phyloP scores from a whole-genome alignment of 805 yeast genomes.

The Ascoidea tarda region DNA sequence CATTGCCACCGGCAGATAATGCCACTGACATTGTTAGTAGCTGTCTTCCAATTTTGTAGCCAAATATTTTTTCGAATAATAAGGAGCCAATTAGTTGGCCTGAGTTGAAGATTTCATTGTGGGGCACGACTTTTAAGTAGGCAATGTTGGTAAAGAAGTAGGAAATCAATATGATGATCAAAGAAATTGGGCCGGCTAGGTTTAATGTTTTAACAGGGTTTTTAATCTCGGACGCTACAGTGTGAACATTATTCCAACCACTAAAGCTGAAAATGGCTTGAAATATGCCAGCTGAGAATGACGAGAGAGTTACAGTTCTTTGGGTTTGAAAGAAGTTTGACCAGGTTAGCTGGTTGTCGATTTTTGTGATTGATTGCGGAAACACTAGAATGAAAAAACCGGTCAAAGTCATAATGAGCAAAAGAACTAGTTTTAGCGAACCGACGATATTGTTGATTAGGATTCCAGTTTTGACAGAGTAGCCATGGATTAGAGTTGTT shows the following conservation, averaged over 20 bases:
- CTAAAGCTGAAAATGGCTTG: slow-evolving; percentile 45
- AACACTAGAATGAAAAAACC: slow-evolving; percentile 40
- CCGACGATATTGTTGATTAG: slow-evolving; percentile 51
- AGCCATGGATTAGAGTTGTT: slow-evolving; percentile 34
- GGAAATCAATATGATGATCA: slow-evolving; percentile 30
- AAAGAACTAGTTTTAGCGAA: slow-evolving; percentile 37
- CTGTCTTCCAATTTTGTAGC: slow-evolving; percentile 35
- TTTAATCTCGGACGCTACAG: slow-evolving; percentile 45
- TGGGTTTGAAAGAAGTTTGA: slow-evolving; percentile 19
- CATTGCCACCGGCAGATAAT: slow-evolving; percentile 47
- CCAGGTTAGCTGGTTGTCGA: slow-evolving; percentile 26
- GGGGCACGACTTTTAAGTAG: slow-evolving; percentile 38
- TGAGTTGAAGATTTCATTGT: slow-evolving; percentile 35
- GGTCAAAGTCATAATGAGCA: slow-evolving; percentile 38
- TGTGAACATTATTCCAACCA: slow-evolving; percentile 53
- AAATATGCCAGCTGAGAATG: slow-evolving; percentile 39
- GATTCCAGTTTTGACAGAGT: slow-evolving; percentile 47
- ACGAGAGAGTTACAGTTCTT: slow-evolving; percentile 24
- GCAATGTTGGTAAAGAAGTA: slow-evolving; percentile 41
- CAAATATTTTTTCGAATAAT: slow-evolving; percentile 41
- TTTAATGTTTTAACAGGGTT: slow-evolving; percentile 43
- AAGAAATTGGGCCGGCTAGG: slow-evolving; percentile 46
- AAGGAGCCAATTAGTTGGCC: slow-evolving; percentile 48
- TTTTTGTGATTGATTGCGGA: slow-evolving; percentile 30
- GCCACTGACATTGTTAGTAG: slow-evolving; percentile 44